Evolutionary conservation across 1,139 yeast species (phyloP).

Genomic region (Insectozyma bohioensis): DNA sequence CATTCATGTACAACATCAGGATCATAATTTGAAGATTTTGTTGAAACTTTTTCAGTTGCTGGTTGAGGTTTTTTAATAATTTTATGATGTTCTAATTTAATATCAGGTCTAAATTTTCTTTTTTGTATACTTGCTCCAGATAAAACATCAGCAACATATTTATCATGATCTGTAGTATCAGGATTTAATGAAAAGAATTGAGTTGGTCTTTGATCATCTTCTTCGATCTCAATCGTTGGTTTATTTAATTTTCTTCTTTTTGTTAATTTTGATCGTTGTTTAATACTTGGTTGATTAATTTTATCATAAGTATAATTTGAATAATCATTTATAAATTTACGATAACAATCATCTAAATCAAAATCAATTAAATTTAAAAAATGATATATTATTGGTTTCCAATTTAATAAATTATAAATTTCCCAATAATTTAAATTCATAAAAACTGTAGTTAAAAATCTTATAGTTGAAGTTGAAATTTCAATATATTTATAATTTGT

Average conservation of each 20-base stretch:
- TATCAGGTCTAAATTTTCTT: conserved; percentile 15
- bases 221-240: conserved; percentile 2
- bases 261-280: conserved; percentile 7
- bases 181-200: conserved; percentile 18
- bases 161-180: conserved; percentile 27
- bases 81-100: conserved; percentile 16
- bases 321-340: conserved; percentile 36
- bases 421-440: conserved; percentile 50
- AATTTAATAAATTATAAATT: conserved; percentile 38
- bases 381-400: conserved; percentile 48
- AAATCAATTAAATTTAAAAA: conserved; percentile 39
- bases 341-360: conserved; percentile 42
- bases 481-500: conserved; percentile 31
- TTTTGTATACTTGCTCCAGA: conserved; percentile 26
- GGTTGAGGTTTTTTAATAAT: conserved; percentile 21
- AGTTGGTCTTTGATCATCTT: conserved; percentile 13
- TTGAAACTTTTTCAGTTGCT: conserved; percentile 28
- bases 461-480: conserved; percentile 34
- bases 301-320: conserved; percentile 26
- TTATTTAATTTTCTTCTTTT: conserved; percentile 6
- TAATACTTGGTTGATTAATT: conserved; percentile 14
- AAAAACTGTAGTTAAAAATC: conserved; percentile 39
- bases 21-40: conserved; percentile 46
- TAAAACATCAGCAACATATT: conserved; percentile 24
- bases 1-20: conserved; percentile 53